These are phyloP conservation scores for Tricholoma flavovirens DNA, from an alignment of 768 basidiomycete species.

Conservation along the genomic window DNA sequence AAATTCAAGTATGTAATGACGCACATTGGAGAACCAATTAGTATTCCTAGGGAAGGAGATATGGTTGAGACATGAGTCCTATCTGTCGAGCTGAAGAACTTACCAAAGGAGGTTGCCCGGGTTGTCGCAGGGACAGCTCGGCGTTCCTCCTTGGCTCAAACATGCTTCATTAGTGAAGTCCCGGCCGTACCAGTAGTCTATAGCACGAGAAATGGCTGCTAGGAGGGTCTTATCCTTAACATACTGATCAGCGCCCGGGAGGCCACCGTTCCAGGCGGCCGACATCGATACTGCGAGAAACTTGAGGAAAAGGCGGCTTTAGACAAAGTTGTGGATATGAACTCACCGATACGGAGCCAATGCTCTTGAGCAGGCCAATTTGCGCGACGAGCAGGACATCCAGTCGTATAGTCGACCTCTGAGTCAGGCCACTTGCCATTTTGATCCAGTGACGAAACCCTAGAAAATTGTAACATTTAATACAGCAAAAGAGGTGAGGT, in stretches of 20 bases:
- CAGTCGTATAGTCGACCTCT: constrained; percentile 44
- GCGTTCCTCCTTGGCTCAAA: constrained; percentile 37
- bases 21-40: constrained; percentile 48
- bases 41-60: constrained; percentile 35
- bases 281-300: constrained; percentile 36
- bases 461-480: constrained; percentile 1
- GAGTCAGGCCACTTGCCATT: constrained; percentile 38
- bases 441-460: constrained; percentile 16
- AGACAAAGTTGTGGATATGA: not conserved
- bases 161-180: constrained; percentile 45
- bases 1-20: not conserved
- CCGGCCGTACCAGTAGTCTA: constrained; percentile 48
- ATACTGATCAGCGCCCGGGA: constrained; percentile 31
- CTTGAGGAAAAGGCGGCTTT: not conserved
- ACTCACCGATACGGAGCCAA: constrained; percentile 40
- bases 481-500: not conserved
- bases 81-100: not conserved
- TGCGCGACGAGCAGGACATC: constrained; percentile 44
- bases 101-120: constrained; percentile 28
- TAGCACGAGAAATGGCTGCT: constrained; percentile 30
- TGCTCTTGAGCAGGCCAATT: constrained; percentile 56
- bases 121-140: constrained; percentile 43
- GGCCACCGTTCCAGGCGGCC: constrained; percentile 46
- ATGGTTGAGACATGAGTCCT: not conserved
- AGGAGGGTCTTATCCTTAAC: constrained; percentile 28